Conservation (phyloP, 441 rosid species). For the Eruca vesicaria region DNA sequence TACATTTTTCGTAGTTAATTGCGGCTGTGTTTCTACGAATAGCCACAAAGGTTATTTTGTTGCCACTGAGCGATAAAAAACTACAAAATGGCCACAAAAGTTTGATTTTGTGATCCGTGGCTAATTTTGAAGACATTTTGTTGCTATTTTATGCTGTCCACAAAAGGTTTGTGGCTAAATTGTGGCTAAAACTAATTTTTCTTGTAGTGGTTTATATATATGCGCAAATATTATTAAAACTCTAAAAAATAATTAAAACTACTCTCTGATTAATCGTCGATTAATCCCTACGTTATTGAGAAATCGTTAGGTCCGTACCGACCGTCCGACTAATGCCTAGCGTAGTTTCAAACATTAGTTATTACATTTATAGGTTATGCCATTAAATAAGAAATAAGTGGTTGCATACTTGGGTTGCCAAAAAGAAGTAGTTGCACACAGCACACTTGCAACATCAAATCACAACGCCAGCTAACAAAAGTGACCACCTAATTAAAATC, state of each 20-base stretch:
- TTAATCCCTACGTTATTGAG: too few relatives aligned
- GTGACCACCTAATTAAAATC: background rate
- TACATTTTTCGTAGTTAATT: too few relatives aligned
- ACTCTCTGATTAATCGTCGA: too few relatives aligned
- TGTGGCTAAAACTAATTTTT: background rate
- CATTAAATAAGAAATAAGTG: background rate
- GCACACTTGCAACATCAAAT: conserved; percentile 24
- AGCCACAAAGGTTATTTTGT: background rate
- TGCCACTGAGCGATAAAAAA: background rate
- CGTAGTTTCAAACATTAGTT: too few relatives aligned
- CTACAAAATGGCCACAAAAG: background rate
- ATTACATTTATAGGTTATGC: background rate
- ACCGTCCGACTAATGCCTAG: too few relatives aligned
- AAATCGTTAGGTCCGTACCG: too few relatives aligned
- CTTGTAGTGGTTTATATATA: too few relatives aligned
- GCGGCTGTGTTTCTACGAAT: background rate
- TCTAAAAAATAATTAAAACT: too few relatives aligned
- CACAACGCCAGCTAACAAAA: conserved; percentile 24
- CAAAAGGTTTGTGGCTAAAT: background rate
- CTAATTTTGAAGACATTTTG: too few relatives aligned
- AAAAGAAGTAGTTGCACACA: background rate
- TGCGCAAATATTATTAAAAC: too few relatives aligned
- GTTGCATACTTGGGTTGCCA: background rate
- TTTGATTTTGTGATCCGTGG: background rate
- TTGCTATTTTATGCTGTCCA: too few relatives aligned